These are phyloP conservation scores for Penicillium coffeae DNA, from an alignment of 495 filamentous ascomycete genomes.

Conservation along the genomic window DNA sequence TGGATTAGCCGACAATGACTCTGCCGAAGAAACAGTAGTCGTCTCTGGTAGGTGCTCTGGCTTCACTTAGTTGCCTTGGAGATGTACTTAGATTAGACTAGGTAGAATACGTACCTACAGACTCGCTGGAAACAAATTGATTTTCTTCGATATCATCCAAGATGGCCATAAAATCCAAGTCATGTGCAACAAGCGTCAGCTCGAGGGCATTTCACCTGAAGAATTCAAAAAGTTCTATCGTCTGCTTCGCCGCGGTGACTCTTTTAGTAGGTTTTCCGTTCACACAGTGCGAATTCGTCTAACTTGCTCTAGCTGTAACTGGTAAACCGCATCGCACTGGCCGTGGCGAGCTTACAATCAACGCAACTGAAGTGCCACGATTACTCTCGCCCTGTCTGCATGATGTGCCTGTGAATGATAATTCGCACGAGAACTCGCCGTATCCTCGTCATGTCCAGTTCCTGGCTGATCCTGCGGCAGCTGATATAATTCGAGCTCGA, in stretches of 20 bases:
- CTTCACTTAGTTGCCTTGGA: conserved; percentile 18
- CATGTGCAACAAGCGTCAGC: conserved; percentile 60
- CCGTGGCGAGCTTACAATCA: conserved; percentile 73
- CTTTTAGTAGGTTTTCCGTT: conserved; percentile 58
- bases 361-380: conserved; percentile 59
- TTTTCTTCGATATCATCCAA: conserved; percentile 76
- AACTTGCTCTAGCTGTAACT: conserved; percentile 49
- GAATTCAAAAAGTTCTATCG: conserved; percentile 58
- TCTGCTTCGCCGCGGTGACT: conserved; percentile 67
- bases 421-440: conserved; percentile 63
- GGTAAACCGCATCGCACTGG: conserved; percentile 69
- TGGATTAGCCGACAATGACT: conserved; percentile 40
- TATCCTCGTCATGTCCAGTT: conserved; percentile 74
- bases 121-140: conserved; percentile 63
- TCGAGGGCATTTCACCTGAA: conserved; percentile 41
- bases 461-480: conserved; percentile 60
- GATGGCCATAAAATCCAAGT: conserved; percentile 68
- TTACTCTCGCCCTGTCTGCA: conserved; percentile 75
- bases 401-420: conserved; percentile 61
- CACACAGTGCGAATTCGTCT: not conserved
- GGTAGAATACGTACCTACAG: conserved; percentile 62
- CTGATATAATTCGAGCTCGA: conserved; percentile 69
- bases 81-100: conserved; percentile 51
- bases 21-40: conserved; percentile 42
- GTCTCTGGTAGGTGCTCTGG: conserved; percentile 41